Evolutionary conservation across 306 rosid genomes (phyloP).

Genomic region (Quillaja saponaria): DNA sequence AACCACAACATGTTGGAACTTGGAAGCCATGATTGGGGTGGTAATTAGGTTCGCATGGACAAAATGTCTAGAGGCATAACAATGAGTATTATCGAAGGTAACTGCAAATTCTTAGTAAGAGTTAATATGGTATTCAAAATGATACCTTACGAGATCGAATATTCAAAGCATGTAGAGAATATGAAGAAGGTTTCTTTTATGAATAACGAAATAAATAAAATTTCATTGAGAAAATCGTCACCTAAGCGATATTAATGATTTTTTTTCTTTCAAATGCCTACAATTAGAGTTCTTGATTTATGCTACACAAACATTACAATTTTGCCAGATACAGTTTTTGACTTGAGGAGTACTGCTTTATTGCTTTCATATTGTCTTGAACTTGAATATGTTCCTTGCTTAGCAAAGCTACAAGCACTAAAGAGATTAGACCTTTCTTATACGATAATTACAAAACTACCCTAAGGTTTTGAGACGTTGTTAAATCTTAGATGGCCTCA

Average conservation of each 20-base stretch:
- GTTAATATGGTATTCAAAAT: not conserved
- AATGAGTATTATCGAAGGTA: not conserved
- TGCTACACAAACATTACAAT: not conserved
- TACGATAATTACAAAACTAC: not conserved
- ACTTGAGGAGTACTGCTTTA: not conserved
- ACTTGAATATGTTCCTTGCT: not conserved
- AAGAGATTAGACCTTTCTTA: not conserved
- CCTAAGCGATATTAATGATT: not conserved
- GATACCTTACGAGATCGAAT: not conserved
- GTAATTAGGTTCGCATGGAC: too few relatives aligned
- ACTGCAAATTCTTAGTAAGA: not conserved
- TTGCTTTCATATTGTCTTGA: not conserved
- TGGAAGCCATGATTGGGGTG: not conserved
- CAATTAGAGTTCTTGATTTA: not conserved
- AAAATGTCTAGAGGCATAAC: constrained; percentile 26
- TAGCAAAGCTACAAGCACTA: not conserved
- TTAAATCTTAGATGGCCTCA: not conserved
- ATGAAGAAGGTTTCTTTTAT: constrained; percentile 7
- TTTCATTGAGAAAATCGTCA: not conserved
- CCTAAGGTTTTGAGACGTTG: not conserved
- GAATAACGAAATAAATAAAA: not conserved
- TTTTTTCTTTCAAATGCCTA: not conserved
- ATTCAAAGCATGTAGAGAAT: too few relatives aligned
- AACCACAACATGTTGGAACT: not conserved
- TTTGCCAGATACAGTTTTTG: not conserved